These are phyloP conservation scores for Candida tetrigidarum DNA, from an alignment of 1,139 yeast species.

Conservation along the genomic window DNA sequence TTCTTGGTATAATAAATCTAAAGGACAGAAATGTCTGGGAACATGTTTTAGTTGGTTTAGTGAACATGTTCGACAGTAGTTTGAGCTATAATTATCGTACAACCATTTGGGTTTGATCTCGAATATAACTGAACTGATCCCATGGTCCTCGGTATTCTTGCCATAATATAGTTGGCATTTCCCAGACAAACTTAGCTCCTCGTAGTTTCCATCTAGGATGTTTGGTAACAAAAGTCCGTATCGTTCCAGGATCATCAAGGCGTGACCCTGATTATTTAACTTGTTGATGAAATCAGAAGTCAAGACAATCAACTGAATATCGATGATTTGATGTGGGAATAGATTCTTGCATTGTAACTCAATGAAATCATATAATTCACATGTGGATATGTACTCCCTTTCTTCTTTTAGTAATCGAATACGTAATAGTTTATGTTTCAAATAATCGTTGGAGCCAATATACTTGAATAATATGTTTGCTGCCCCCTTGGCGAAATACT, in stretches of 20 bases:
- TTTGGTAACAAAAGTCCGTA: conserved; percentile 49
- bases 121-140: conserved; percentile 35
- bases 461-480: conserved; percentile 51
- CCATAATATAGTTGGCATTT: conserved; percentile 39
- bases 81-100: conserved; percentile 40
- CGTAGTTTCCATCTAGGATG: conserved; percentile 38
- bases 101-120: conserved; percentile 55
- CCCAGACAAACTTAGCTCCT: conserved; percentile 32
- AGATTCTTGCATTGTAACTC: conserved; percentile 45
- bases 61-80: conserved; percentile 52
- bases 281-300: conserved; percentile 37
- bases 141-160: conserved; percentile 10
- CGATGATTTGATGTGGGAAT: conserved; percentile 44
- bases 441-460: conserved; percentile 40
- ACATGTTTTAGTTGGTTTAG: conserved; percentile 38
- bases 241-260: conserved; percentile 40
- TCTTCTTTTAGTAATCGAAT: conserved; percentile 41
- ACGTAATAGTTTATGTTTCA: conserved; percentile 40
- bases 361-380: conserved; percentile 47
- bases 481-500: conserved; percentile 48
- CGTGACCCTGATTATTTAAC: conserved; percentile 32
- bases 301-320: conserved; percentile 42
- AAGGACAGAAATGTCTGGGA: conserved; percentile 48
- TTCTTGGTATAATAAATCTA: conserved; percentile 40
- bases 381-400: conserved; percentile 46